Conservation (phyloP, 2,329 filamentous ascomycete genomes). For the Exophiala xenobiotica region DNA sequence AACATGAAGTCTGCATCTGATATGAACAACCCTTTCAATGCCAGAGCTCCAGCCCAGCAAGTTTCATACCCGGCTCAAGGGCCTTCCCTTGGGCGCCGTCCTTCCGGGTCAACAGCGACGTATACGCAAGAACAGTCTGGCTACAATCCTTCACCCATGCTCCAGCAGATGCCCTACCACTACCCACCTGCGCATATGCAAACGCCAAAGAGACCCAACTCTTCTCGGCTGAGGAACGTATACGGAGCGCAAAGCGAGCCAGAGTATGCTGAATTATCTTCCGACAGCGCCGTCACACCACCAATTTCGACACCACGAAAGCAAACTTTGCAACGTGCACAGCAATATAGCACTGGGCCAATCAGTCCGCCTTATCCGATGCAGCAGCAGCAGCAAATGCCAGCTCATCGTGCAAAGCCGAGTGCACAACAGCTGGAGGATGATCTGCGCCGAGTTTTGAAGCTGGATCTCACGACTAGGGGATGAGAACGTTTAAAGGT, state of each 20-base stretch:
- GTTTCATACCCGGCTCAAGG: slow-evolving; percentile 6
- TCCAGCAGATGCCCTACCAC: slow-evolving; percentile 10
- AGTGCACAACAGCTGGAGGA: slow-evolving; percentile 50
- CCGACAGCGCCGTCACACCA: slow-evolving; percentile 23
- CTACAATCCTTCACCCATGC: slow-evolving; percentile 7
- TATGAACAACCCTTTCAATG: slow-evolving; percentile 34
- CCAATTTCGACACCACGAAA: slow-evolving; percentile 24
- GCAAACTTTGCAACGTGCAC: slow-evolving; percentile 5
- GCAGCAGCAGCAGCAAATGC: slow-evolving; percentile 19
- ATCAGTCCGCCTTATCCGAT: slow-evolving; percentile 22
- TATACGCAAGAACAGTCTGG: slow-evolving; percentile 15
- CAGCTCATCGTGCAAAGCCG: slow-evolving; percentile 32
- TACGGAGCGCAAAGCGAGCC: slow-evolving; percentile 25
- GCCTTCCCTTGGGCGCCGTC: slow-evolving; percentile 4
- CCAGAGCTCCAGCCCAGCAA: slow-evolving; percentile 23
- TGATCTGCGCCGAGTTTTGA: slow-evolving; percentile 49
- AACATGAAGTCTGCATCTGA: slow-evolving; percentile 31
- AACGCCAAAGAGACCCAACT: slow-evolving; percentile 21
- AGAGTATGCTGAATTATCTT: slow-evolving; percentile 27
- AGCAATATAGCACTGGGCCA: slow-evolving; percentile 11
- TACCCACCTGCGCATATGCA: slow-evolving; percentile 13
- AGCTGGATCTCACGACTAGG: slow-evolving; percentile 35
- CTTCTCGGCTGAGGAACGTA: slow-evolving; percentile 25
- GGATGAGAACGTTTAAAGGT: no score
- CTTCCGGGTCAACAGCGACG: slow-evolving; percentile 17